phyloP scores from a whole-genome alignment of 306 rosid species.

The Astragalus glycyphyllos region DNA sequence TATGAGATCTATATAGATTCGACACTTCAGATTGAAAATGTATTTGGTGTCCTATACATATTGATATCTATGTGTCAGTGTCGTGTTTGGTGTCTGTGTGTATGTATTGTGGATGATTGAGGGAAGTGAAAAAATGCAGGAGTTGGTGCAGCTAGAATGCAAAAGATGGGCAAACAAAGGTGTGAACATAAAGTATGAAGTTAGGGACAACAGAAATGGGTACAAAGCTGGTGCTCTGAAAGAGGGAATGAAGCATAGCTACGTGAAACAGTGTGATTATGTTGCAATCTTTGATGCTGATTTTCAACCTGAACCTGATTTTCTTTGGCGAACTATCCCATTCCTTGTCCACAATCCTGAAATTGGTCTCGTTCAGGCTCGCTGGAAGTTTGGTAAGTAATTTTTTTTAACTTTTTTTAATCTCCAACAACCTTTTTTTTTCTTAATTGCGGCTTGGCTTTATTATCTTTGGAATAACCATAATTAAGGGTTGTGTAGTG shows the following conservation, averaged over 20 bases:
- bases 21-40: too few relatives aligned
- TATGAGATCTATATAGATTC: too few relatives aligned
- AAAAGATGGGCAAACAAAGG: constrained; percentile 84
- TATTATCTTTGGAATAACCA: background rate
- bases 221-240: constrained; percentile 91
- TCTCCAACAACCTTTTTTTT: too few relatives aligned
- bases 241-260: constrained; percentile 79
- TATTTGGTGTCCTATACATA: too few relatives aligned
- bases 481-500: background rate
- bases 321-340: constrained; percentile 76
- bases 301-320: constrained; percentile 87
- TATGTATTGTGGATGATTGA: background rate
- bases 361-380: constrained; percentile 76
- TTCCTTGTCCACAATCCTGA: constrained; percentile 71
- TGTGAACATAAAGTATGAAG: constrained; percentile 77
- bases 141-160: constrained; percentile 77
- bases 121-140: constrained; percentile 48
- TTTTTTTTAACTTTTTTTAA: background rate
- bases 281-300: constrained; percentile 90
- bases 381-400: constrained; percentile 83
- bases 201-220: constrained; percentile 79
- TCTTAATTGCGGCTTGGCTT: background rate
- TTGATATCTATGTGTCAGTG: too few relatives aligned
- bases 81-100: background rate
- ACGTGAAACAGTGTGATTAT: constrained; percentile 72